These are phyloP conservation scores for Ampelomyces quisqualis DNA, from an alignment of 2,329 filamentous ascomycete genomes.

Conservation along the genomic window DNA sequence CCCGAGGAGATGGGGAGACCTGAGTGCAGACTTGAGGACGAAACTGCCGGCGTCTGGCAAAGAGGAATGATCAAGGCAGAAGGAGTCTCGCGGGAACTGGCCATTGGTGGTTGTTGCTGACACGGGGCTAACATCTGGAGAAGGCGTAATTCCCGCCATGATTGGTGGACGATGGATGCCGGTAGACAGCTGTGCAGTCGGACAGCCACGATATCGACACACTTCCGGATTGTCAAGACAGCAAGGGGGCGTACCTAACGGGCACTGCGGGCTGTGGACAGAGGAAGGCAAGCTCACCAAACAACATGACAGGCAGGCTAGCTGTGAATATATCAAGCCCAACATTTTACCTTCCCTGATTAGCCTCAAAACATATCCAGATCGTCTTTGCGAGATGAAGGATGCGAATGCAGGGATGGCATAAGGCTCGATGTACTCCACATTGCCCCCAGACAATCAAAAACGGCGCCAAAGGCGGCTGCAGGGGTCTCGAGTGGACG, in stretches of 20 bases:
- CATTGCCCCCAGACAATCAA: constrained; percentile 33
- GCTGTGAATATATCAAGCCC: constrained; percentile 25
- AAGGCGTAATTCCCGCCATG: constrained; percentile 44
- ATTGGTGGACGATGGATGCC: constrained; percentile 45
- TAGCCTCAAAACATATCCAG: constrained; percentile 21
- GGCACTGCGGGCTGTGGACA: constrained; percentile 4
- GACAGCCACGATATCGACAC: constrained; percentile 29
- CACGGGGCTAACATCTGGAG: constrained; percentile 47
- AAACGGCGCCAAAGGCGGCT: constrained; percentile 25
- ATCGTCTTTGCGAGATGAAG: constrained; percentile 33
- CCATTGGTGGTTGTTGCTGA: constrained; percentile 46
- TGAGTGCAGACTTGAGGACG: constrained; percentile 42
- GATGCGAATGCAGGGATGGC: constrained; percentile 39
- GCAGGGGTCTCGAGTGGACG: constrained; percentile 27
- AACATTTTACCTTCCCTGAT: constrained; percentile 21
- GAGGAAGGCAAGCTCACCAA: neutral
- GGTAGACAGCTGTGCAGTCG: constrained; percentile 23
- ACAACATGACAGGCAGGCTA: constrained; percentile 13
- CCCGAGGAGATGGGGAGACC: constrained; percentile 43
- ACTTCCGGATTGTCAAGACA: constrained; percentile 10
- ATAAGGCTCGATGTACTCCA: constrained; percentile 35
- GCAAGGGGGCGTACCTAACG: constrained; percentile 4
- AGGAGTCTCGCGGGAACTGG: constrained; percentile 42
- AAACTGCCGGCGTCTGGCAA: constrained; percentile 42
- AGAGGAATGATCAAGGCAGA: constrained; percentile 45